Percentiles rank a stretch among this genome's conserved stretches.
Conservation (phyloP, 495 filamentous ascomycete species). For the Hypoxylon rickii region DNA sequence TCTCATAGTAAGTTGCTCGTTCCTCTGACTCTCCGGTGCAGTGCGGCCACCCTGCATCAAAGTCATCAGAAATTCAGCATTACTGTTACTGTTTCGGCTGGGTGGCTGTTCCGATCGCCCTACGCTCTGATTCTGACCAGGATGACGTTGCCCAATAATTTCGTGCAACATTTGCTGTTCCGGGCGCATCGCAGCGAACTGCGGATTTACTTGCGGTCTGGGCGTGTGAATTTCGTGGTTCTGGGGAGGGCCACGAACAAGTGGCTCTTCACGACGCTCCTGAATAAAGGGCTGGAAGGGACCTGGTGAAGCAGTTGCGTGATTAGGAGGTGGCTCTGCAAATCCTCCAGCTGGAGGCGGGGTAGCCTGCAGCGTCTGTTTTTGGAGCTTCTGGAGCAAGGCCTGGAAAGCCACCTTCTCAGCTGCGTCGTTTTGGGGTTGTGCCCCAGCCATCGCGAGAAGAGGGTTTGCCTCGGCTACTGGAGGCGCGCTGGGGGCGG, state of each 20-base stretch:
- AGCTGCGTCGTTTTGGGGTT: slow-evolving; percentile 59
- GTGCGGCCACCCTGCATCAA: slow-evolving; percentile 56
- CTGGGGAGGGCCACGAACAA: slow-evolving; percentile 37
- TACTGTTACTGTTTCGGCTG: slow-evolving; percentile 48
- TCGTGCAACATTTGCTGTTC: slow-evolving; percentile 59
- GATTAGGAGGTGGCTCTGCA: slow-evolving; percentile 39
- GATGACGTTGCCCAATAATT: slow-evolving; percentile 55
- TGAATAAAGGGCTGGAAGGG: slow-evolving; percentile 50
- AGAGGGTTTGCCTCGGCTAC: slow-evolving; percentile 34
- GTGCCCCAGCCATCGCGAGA: slow-evolving; percentile 33
- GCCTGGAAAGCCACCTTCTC: slow-evolving; percentile 91
- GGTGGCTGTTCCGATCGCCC: slow-evolving; percentile 44
- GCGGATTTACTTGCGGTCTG: slow-evolving; percentile 46
- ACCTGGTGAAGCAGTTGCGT: slow-evolving; percentile 45
- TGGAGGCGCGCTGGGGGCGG: slow-evolving; percentile 36
- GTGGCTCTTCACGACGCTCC: slow-evolving; percentile 47
- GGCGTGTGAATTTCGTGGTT: slow-evolving; percentile 52
- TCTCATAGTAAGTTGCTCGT: slow-evolving; percentile 44
- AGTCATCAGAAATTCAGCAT: slow-evolving; percentile 60
- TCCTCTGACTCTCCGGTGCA: slow-evolving; percentile 49
- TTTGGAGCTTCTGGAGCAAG: slow-evolving; percentile 79
- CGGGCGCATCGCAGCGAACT: slow-evolving; percentile 45
- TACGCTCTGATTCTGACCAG: slow-evolving; percentile 41
- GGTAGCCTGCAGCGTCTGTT: slow-evolving; percentile 36
- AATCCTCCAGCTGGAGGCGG: slow-evolving; percentile 33